These are phyloP conservation scores for Eucalyptus erythrocorys DNA, from an alignment of 345 rosid species.

Conservation along the genomic window DNA sequence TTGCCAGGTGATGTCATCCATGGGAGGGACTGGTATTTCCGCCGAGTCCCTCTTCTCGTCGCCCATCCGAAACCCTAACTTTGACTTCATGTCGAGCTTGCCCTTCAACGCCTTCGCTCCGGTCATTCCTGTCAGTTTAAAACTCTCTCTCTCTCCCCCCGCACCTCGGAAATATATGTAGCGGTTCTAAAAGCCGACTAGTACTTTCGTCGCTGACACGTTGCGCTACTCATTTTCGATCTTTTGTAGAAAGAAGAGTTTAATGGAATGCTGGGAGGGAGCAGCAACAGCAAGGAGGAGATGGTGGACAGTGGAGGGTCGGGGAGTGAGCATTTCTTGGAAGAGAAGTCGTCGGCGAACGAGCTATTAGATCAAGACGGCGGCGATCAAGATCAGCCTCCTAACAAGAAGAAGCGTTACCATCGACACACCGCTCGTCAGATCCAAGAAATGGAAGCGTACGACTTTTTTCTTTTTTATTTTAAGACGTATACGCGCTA, in stretches of 20 bases:
- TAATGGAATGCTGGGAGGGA: slow-evolving; percentile 17
- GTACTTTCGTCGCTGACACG: neutral
- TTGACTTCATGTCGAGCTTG: slow-evolving; percentile 38
- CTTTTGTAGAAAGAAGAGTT: slow-evolving; percentile 41
- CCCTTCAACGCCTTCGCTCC: slow-evolving; percentile 58
- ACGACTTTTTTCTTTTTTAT: slow-evolving; percentile 2
- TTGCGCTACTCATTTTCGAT: neutral
- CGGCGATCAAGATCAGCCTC: slow-evolving; percentile 17
- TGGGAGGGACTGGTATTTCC: slow-evolving; percentile 45
- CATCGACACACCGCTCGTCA: slow-evolving; percentile 88
- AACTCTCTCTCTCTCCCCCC: neutral
- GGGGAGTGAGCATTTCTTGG: slow-evolving; percentile 59
- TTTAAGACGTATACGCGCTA: neutral
- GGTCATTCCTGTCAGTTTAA: slow-evolving; percentile 41
- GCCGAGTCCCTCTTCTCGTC: slow-evolving; percentile 49
- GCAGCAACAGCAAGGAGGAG: slow-evolving; percentile 54
- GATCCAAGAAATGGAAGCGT: slow-evolving; percentile 99
- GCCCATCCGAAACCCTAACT: slow-evolving; percentile 69
- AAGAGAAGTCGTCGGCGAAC: slow-evolving; percentile 56
- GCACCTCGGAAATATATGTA: neutral
- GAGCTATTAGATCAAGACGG: slow-evolving; percentile 29
- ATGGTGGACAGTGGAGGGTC: slow-evolving; percentile 66
- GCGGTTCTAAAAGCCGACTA: neutral
- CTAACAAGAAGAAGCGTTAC: slow-evolving; percentile 77
- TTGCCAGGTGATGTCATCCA: slow-evolving; percentile 57